These are phyloP conservation scores for Carex myosuroides DNA, from an alignment of 176 grass and related monocot genomes.

Conservation along the genomic window DNA sequence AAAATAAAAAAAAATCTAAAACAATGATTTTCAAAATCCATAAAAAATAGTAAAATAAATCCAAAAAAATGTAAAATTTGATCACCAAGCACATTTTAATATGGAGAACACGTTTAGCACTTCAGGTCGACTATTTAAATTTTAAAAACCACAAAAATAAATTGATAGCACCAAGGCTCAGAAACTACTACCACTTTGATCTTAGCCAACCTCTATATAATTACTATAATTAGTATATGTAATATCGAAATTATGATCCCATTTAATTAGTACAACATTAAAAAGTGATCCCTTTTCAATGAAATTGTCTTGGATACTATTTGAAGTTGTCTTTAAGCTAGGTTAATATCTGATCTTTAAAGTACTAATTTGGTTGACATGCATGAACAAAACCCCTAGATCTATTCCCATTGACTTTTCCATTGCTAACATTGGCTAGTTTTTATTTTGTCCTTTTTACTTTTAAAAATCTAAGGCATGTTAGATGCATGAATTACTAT, in stretches of 20 bases:
- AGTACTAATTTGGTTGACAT: conserved; percentile 27
- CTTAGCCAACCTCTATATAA: neutral
- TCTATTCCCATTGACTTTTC: conserved; percentile 9
- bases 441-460: neutral
- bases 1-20: too few relatives aligned
- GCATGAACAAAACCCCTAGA: conserved; percentile 16
- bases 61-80: too few relatives aligned
- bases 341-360: neutral
- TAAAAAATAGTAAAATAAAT: too few relatives aligned
- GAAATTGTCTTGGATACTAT: conserved; percentile 6
- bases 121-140: too few relatives aligned
- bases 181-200: too few relatives aligned
- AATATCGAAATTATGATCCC: neutral
- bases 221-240: neutral
- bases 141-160: too few relatives aligned
- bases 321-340: conserved; percentile 15
- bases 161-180: too few relatives aligned
- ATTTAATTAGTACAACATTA: neutral
- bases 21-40: too few relatives aligned
- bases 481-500: neutral
- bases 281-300: neutral
- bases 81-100: too few relatives aligned
- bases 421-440: neutral
- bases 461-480: neutral
- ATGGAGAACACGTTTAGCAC: too few relatives aligned